A percentile compares a stretch with the other conserved stretches of the same genome.
Evolutionary conservation across 1,284 basidiomycete genomes (phyloP).

Genomic region (Puccinia polysora): DNA sequence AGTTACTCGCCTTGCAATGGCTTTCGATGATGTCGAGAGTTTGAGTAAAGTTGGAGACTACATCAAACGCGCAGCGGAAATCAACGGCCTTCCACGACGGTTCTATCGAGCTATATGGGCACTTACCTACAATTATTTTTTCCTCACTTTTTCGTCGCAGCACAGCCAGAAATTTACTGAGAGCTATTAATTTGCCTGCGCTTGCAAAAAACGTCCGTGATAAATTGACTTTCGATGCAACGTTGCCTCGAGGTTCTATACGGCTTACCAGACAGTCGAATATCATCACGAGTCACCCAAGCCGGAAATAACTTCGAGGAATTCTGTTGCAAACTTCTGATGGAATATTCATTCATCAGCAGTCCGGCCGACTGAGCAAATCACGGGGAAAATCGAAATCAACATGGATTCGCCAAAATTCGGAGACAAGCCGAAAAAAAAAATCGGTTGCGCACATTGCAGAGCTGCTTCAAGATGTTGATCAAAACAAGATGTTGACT

Average conservation of each 20-base stretch:
- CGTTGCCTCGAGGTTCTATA: too few species aligned
- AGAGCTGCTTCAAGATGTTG: constrained; percentile 75
- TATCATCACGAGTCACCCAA: constrained; percentile 63
- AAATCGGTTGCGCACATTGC: constrained; percentile 72
- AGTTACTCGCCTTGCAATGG: constrained; percentile 70
- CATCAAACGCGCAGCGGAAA: not conserved
- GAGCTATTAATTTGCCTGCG: constrained; percentile 62
- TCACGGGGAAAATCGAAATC: not conserved
- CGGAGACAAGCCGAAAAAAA: not conserved
- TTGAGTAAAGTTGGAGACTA: constrained; percentile 56
- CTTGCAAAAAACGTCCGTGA: constrained; percentile 5
- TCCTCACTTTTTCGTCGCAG: constrained; percentile 71
- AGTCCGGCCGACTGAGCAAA: constrained; percentile 30
- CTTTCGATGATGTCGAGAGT: constrained; percentile 88
- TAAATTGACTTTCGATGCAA: too few species aligned
- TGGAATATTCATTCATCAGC: constrained; percentile 41
- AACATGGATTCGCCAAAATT: not conserved
- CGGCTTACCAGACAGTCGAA: constrained; percentile 56
- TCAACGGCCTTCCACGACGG: too few species aligned
- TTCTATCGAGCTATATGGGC: constrained; percentile 56
- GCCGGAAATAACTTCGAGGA: constrained; percentile 67
- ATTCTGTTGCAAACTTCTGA: constrained; percentile 56
- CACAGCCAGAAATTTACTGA: constrained; percentile 67
- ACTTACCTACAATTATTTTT: constrained; percentile 70
- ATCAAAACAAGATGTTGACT: constrained; percentile 79